These are phyloP conservation scores for Diospyros kaki DNA, from an alignment of 148 eudicot genomes.

Conservation along the genomic window DNA sequence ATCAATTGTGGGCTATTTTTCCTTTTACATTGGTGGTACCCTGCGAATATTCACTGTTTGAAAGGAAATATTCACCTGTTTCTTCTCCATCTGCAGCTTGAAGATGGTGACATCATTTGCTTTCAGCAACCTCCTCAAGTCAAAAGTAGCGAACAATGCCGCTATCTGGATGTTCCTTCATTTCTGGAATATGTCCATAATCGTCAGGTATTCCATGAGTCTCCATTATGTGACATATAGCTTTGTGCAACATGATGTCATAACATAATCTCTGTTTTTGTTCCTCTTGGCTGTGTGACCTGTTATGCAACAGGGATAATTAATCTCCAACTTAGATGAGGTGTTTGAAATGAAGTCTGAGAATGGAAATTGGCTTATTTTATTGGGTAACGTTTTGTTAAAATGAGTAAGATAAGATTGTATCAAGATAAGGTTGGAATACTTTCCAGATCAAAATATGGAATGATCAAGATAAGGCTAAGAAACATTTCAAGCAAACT, in stretches of 20 bases:
- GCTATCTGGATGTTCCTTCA: constrained; percentile 74
- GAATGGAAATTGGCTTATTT: too few species aligned
- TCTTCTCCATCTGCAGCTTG: constrained; percentile 43
- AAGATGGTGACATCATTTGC: constrained; percentile 98
- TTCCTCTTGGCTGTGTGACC: not conserved
- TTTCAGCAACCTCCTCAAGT: constrained; percentile 57
- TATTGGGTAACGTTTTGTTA: too few species aligned
- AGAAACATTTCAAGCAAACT: too few species aligned
- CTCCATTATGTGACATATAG: not conserved
- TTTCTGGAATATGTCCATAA: constrained; percentile 92
- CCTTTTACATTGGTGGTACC: not conserved
- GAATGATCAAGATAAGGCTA: too few species aligned
- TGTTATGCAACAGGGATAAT: not conserved
- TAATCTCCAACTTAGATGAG: too few species aligned
- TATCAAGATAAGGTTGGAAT: too few species aligned
- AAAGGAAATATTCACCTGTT: not conserved
- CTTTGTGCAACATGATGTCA: too few species aligned
- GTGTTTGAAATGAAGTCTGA: too few species aligned
- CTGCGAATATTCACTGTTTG: not conserved
- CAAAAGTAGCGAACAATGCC: constrained; percentile 47
- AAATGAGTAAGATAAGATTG: too few species aligned
- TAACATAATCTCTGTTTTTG: not conserved
- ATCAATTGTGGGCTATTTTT: not conserved
- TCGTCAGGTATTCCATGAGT: constrained; percentile 56
- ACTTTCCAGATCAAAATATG: too few species aligned